Evolutionary conservation across 2,329 filamentous ascomycete genomes (phyloP).

Genomic region (Colletotrichum eremochloae): DNA sequence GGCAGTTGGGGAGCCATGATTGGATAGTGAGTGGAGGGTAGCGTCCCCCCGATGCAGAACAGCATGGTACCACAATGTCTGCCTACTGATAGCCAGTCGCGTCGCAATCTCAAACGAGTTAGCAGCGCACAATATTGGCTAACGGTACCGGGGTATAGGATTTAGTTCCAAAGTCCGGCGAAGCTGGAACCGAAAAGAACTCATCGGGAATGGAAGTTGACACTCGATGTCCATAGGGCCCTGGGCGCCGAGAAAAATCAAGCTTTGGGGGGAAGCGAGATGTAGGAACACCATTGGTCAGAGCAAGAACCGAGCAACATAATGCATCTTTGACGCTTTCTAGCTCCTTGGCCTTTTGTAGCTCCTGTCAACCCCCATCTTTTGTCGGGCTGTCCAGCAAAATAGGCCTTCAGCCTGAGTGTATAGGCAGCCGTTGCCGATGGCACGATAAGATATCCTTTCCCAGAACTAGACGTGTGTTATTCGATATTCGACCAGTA

Average conservation of each 20-base stretch:
- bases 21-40: slow-evolving; percentile 21
- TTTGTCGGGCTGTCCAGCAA: neutral
- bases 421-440: neutral
- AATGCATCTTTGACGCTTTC: slow-evolving; percentile 9
- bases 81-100: neutral
- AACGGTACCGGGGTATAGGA: neutral
- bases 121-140: neutral
- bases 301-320: slow-evolving; percentile 14
- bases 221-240: neutral
- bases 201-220: slow-evolving; percentile 1
- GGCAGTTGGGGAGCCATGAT: neutral
- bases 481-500: neutral
- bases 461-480: slow-evolving; percentile 10
- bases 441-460: too few relatives aligned
- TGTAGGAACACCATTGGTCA: slow-evolving; percentile 17
- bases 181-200: neutral
- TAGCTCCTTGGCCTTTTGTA: slow-evolving; percentile 12
- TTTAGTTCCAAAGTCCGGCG: neutral
- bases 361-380: slow-evolving; percentile 2
- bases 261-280: slow-evolving; percentile 18
- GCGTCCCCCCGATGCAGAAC: slow-evolving; percentile 1
- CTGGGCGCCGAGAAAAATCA: slow-evolving; percentile 32
- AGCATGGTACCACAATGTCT: slow-evolving; percentile 2
- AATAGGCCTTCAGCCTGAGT: neutral
- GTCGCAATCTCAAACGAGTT: slow-evolving; percentile 10